Conservation (phyloP, 176 grass and related monocot genomes). For the Cocos nucifera region DNA sequence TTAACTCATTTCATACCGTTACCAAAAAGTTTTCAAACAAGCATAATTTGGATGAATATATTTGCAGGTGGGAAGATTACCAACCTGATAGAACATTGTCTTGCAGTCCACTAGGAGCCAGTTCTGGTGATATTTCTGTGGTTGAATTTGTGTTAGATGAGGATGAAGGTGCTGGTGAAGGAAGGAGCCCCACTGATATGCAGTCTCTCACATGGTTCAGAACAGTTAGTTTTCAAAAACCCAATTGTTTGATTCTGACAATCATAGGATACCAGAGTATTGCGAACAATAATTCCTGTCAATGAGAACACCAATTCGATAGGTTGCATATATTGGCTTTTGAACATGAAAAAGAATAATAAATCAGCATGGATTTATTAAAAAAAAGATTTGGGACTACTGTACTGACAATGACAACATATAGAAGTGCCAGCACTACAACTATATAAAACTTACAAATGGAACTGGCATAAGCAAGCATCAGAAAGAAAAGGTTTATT, state of each 20-base stretch:
- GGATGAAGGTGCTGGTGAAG: slow-evolving; percentile 44
- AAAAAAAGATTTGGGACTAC: no score
- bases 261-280: slow-evolving; percentile 92
- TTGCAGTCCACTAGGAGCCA: slow-evolving; percentile 57
- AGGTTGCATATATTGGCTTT: not conserved
- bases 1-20: no score
- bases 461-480: no score
- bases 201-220: slow-evolving; percentile 69
- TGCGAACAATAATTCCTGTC: slow-evolving; percentile 86
- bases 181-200: slow-evolving; percentile 31
- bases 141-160: slow-evolving; percentile 35
- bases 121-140: slow-evolving; percentile 49
- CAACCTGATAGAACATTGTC: slow-evolving; percentile 23
- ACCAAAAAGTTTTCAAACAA: no score
- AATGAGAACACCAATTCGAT: slow-evolving; percentile 14
- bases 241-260: slow-evolving; percentile 86
- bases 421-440: no score
- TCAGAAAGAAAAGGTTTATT: no score
- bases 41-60: no score
- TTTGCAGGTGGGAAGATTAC: not conserved
- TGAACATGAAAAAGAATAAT: not conserved
- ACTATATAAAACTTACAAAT: no score
- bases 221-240: slow-evolving; percentile 99
- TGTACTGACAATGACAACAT: no score
- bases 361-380: no score